Evolutionary conservation across 352 stramenopile species (phyloP), one percentile per base, ranked within the genome.

Genomic region (Pythium insidiosum): DNA sequence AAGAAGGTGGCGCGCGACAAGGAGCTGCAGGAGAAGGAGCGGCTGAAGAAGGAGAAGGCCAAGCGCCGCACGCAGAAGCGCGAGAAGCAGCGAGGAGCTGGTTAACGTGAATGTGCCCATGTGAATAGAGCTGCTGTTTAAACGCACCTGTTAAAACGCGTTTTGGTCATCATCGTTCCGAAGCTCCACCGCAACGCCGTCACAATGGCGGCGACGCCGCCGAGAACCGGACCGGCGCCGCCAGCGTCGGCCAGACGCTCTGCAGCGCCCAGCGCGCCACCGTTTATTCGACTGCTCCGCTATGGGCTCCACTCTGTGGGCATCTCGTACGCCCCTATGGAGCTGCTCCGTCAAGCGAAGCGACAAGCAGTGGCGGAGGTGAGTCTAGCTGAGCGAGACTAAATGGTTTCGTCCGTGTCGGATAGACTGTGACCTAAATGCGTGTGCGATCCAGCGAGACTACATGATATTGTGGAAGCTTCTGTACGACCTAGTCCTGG

Each of bases 1-100:
- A 72, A 80, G 45, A 84, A 89, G 43, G 67, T 85, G 16, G 57
- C 72, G 46, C 62, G 66, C 26, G 63, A 84, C 49, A 87, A 85
- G 58, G 74, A 87, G 25, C 61, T 88, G 38, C 53, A 81, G 42
- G 71, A 81, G 23, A 71, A 70, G n/a, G 77, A 88, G 47, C 64
- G 75, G 15, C 57, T 76, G 11, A 55, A 71, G 25, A 85, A 91
- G 40, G 73, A 86, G 31, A 81, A 87, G 51, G 61, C 75, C 59
- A 86, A 88, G 61, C 68, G 71, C 46, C 62, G 72, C 38, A 84
- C 77, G 9, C 48, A 80, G 49, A 87, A 86, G 56, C 69, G 50
- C 33, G 74, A 91, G 56, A 84, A 84, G 43, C 73, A 84, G 53
- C 68, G 75, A 30, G 75, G 72, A 19, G 70, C 63, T 37, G 74